Percentiles rank a stretch among this genome's conserved stretches.
Conservation (phyloP, 2,329 filamentous ascomycete species). For the Metarhizium guizhouense region DNA sequence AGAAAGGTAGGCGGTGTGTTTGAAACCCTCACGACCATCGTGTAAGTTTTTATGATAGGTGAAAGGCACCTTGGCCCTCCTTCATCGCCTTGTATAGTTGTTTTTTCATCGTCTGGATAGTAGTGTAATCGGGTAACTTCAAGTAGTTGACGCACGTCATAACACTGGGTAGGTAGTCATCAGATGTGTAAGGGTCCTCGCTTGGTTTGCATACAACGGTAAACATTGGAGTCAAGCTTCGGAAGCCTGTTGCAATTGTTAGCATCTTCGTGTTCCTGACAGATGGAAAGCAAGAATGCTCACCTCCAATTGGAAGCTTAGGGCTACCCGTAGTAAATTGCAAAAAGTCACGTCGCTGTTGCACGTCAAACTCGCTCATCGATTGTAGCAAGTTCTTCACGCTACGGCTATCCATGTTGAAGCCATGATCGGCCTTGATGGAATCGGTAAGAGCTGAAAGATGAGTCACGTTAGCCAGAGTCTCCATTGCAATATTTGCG, state of each 20-base stretch:
- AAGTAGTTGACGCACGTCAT: slow-evolving; percentile 99
- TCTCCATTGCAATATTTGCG: neutral
- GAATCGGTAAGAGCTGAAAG: slow-evolving; percentile 81
- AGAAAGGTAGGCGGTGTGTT: neutral
- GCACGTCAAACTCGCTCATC: slow-evolving; percentile 75
- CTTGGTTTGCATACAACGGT: slow-evolving; percentile 99
- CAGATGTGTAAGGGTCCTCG: slow-evolving; percentile 83
- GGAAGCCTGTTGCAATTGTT: slow-evolving; percentile 60
- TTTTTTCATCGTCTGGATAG: slow-evolving; percentile 63
- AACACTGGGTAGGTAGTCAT: slow-evolving; percentile 97
- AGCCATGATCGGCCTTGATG: slow-evolving; percentile 97
- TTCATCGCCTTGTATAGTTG: slow-evolving; percentile 79
- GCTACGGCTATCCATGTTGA: slow-evolving; percentile 95
- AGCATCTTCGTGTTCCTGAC: neutral
- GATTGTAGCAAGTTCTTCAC: slow-evolving; percentile 87
- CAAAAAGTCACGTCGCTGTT: slow-evolving; percentile 82
- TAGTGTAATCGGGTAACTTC: slow-evolving; percentile 91
- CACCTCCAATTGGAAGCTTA: slow-evolving; percentile 96
- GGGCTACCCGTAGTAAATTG: slow-evolving; percentile 98
- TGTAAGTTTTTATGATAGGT: slow-evolving; percentile 56
- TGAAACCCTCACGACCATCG: neutral
- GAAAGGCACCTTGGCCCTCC: slow-evolving; percentile 96
- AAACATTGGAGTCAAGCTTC: slow-evolving; percentile 94
- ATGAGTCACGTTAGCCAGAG: neutral
- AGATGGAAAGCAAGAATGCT: slow-evolving; percentile 20